Conservation (phyloP, 257 asterid species). For the Solanum corneliomulleri region DNA sequence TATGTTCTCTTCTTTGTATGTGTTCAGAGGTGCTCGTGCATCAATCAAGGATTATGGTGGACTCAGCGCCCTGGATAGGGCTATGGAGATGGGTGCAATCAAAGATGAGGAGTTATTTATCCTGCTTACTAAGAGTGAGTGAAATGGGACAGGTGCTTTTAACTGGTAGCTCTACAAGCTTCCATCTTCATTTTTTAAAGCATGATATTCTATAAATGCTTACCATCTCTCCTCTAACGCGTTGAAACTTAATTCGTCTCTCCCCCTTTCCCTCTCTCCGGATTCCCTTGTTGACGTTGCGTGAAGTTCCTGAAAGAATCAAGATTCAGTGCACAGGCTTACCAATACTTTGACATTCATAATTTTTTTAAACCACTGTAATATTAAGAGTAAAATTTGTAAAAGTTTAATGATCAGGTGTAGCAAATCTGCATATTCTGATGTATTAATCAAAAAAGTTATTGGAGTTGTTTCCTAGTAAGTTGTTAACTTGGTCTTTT, state of each 20-base stretch:
- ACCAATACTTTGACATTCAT: not conserved
- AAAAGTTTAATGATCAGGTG: not conserved
- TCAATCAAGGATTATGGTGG: slow-evolving; percentile 77
- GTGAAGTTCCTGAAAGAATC: not conserved
- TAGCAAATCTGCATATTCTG: not conserved
- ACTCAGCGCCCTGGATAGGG: slow-evolving; percentile 66
- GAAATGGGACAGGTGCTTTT: slow-evolving; percentile 7
- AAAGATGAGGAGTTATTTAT: slow-evolving; percentile 85
- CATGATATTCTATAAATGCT: not conserved
- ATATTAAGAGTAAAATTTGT: not conserved
- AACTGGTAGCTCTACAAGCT: not conserved
- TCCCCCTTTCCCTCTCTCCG: not conserved
- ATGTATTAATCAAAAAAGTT: not conserved
- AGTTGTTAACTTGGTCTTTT: not conserved
- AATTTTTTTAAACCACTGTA: not conserved
- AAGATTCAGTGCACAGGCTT: not conserved
- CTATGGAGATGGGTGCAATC: slow-evolving; percentile 97
- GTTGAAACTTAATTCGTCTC: not conserved
- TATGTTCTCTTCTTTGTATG: not conserved
- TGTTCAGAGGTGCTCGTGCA: slow-evolving; percentile 75
- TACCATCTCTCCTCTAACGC: not conserved
- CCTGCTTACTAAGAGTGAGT: slow-evolving; percentile 73
- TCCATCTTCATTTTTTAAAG: not conserved
- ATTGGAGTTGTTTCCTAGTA: not conserved
- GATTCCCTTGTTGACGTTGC: not conserved